These are phyloP conservation scores for Carex scoparia DNA, from an alignment of 176 grass and related monocot species.

Conservation along the genomic window DNA sequence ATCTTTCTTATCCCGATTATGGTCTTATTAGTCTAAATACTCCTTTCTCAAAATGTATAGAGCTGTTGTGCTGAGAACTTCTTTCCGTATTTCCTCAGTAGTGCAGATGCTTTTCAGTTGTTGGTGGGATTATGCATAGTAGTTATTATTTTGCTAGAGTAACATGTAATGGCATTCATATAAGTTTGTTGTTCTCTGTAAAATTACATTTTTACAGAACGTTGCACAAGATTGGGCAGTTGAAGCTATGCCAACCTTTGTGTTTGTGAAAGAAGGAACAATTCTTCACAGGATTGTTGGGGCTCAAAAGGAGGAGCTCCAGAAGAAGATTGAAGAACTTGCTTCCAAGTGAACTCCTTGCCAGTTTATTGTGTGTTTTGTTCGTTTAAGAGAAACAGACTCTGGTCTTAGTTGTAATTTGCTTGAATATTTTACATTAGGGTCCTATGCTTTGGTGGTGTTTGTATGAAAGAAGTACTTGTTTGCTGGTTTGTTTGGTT, in stretches of 20 bases:
- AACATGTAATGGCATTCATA: not conserved
- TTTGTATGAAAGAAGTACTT: not conserved
- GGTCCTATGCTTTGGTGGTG: not conserved
- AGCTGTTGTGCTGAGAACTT: not conserved
- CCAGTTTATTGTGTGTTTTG: not conserved
- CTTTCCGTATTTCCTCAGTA: not conserved
- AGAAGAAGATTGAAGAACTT: slow-evolving; percentile 30
- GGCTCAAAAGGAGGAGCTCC: slow-evolving; percentile 28
- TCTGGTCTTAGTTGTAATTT: slow-evolving; percentile 5
- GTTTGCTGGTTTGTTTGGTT: not conserved
- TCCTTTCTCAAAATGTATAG: not conserved
- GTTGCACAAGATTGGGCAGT: slow-evolving; percentile 32
- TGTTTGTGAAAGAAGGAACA: slow-evolving; percentile 36
- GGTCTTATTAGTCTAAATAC: not conserved
- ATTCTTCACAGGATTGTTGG: slow-evolving; percentile 32
- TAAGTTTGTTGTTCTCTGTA: not conserved
- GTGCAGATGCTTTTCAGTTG: not conserved
- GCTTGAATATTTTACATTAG: not conserved
- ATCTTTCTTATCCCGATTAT: not conserved
- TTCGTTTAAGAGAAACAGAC: not conserved
- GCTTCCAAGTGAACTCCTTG: slow-evolving; percentile 7
- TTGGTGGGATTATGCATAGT: not conserved
- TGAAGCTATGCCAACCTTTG: slow-evolving; percentile 38
- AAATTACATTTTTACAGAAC: not conserved
- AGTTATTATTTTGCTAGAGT: not conserved